Conservation (phyloP, 305 asterid genomes). For the Fraxinus greggii region DNA sequence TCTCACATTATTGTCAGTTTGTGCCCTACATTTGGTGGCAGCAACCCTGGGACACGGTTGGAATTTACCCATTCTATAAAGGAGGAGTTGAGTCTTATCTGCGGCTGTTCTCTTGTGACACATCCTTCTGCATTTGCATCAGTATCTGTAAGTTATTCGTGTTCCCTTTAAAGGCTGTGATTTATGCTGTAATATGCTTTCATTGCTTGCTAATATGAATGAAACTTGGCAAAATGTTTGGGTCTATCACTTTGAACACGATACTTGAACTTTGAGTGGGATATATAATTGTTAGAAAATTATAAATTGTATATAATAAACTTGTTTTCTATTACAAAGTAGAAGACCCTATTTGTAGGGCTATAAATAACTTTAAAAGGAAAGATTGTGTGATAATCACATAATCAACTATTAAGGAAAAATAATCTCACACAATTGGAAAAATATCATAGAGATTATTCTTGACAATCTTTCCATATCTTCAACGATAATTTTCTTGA, state of each 20-base stretch:
- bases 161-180: neutral
- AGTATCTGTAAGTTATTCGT: conserved; percentile 59
- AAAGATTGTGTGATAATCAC: no score
- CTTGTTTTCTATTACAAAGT: no score
- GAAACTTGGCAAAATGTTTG: neutral
- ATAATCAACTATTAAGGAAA: no score
- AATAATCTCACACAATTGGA: no score
- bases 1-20: conserved; percentile 35
- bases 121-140: conserved; percentile 89
- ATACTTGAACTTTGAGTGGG: neutral
- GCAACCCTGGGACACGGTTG: conserved; percentile 76
- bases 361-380: no score
- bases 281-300: neutral
- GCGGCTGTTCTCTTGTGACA: conserved; percentile 71
- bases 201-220: neutral
- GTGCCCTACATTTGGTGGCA: conserved; percentile 92
- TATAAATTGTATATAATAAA: no score
- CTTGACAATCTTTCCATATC: no score
- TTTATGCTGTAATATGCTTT: neutral
- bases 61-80: conserved; percentile 79
- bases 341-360: no score
- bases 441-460: no score
- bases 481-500: neutral
- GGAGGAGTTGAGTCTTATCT: conserved; percentile 72
- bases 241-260: neutral